phyloP scores from a whole-genome alignment of 1,139 yeast species.

The Taphrina betulina region DNA sequence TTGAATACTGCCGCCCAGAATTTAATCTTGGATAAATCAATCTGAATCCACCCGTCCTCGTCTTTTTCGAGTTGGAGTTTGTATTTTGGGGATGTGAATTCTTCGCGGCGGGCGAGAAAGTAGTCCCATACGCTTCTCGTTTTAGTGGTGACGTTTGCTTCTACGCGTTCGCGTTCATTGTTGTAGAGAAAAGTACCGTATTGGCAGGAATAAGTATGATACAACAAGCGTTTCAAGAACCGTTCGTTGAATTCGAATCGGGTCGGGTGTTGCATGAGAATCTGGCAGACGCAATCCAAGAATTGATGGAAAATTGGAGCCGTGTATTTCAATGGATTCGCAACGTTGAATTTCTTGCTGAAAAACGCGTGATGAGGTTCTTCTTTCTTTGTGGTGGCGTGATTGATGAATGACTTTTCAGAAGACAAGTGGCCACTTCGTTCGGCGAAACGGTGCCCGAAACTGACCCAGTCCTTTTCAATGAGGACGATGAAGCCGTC shows the following conservation, averaged over 20 bases:
- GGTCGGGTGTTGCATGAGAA: constrained; percentile 66
- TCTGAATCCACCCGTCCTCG: constrained; percentile 55
- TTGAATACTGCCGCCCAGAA: constrained; percentile 93
- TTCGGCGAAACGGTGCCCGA: constrained; percentile 87
- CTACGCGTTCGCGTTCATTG: constrained; percentile 61
- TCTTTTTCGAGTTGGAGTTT: constrained; percentile 7
- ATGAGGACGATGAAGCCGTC: constrained; percentile 81
- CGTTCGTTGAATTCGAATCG: constrained; percentile 86
- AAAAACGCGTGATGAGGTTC: constrained; percentile 38
- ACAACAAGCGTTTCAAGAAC: constrained; percentile 74
- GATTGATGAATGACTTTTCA: constrained; percentile 43
- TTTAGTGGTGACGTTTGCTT: constrained; percentile 47
- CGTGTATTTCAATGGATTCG: constrained; percentile 51
- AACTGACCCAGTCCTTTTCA: constrained; percentile 94
- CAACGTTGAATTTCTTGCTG: constrained; percentile 35
- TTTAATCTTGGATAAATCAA: constrained; percentile 64
- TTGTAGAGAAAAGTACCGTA: constrained; percentile 86
- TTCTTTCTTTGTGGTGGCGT: constrained; percentile 7
- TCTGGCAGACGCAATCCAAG: constrained; percentile 81
- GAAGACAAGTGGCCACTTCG: constrained; percentile 69
- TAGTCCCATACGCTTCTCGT: constrained; percentile 94
- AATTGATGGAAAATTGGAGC: constrained; percentile 95
- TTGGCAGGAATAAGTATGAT: constrained; percentile 90
- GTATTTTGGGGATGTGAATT: constrained; percentile 61
- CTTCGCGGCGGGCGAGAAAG: constrained; percentile 70